phyloP scores from a whole-genome alignment of 1,139 yeast species.

The Geotrichum bryndzae region DNA sequence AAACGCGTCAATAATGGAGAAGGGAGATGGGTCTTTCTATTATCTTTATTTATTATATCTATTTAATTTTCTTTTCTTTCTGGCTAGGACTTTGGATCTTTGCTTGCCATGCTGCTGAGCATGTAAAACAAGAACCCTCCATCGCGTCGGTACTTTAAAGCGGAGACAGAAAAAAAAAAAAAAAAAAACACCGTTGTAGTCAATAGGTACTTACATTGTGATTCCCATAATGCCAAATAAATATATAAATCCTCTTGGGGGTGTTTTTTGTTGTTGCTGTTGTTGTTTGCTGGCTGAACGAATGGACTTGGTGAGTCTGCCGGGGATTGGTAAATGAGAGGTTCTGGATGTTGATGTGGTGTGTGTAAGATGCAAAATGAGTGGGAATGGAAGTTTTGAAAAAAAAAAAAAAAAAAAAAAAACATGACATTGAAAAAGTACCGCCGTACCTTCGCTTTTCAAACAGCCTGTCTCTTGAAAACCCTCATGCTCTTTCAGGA shows the following conservation, averaged over 20 bases:
- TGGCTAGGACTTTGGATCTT: too few species aligned
- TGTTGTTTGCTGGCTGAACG: too few species aligned
- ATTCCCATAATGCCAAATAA: constrained; percentile 6
- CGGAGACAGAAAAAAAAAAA: not conserved
- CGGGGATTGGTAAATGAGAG: too few species aligned
- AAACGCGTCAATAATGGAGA: not conserved
- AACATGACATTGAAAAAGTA: not conserved
- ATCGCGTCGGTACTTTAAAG: not conserved
- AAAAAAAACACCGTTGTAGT: not conserved
- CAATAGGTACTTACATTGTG: constrained; percentile 19
- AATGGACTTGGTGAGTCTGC: too few species aligned
- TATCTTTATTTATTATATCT: not conserved
- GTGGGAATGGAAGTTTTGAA: not conserved
- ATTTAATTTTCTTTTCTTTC: not conserved
- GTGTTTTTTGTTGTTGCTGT: too few species aligned
- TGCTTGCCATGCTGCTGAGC: too few species aligned
- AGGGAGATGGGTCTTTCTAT: not conserved
- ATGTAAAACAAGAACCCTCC: not conserved
- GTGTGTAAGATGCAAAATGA: too few species aligned
- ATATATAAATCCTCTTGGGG: too few species aligned
- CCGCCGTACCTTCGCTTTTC: not conserved
- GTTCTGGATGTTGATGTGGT: too few species aligned
- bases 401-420: not conserved
- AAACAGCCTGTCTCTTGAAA: too few species aligned
- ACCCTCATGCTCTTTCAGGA: too few species aligned